A percentile compares a stretch with the other conserved stretches of the same genome.
Evolutionary conservation across 495 filamentous ascomycete species (phyloP).

Genomic region (Penicillium ochrochloron): DNA sequence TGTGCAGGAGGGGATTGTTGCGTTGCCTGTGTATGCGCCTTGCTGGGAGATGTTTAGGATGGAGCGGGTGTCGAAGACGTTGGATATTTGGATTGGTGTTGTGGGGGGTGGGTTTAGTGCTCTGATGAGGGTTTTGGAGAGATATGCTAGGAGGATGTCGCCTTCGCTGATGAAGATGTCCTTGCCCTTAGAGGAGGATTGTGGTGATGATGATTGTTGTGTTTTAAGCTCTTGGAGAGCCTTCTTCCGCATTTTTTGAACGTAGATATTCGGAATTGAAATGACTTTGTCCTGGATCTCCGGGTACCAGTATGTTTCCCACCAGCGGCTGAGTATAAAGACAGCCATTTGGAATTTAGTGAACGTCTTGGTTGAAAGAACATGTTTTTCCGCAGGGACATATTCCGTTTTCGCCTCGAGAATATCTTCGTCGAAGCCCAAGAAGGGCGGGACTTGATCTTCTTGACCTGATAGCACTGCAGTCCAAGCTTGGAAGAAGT

Average conservation of each 20-base stretch:
- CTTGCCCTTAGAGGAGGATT: background rate
- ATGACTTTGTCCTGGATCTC: background rate
- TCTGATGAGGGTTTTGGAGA: background rate
- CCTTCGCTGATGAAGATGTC: conserved; percentile 3
- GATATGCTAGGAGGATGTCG: background rate
- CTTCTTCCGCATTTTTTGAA: background rate
- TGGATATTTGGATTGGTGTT: background rate
- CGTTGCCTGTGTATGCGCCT: conserved; percentile 4
- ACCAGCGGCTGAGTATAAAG: background rate
- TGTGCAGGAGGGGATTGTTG: background rate
- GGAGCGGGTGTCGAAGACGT: conserved; percentile 6
- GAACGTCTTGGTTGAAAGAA: background rate
- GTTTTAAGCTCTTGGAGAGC: background rate
- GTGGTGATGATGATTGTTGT: background rate
- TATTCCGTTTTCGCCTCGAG: background rate
- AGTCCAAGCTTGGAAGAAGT: conserved; percentile 3
- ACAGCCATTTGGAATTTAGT: background rate
- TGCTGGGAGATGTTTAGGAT: background rate
- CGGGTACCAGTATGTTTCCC: conserved; percentile 1
- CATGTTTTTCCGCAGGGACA: conserved; percentile 1
- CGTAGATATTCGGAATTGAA: background rate
- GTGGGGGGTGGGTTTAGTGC: background rate
- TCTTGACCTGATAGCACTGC: background rate
- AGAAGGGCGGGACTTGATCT: background rate
- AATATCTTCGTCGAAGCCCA: conserved; percentile 3